Evolutionary conservation across 208 protist genomes (phyloP).

Genomic region (Crithidia thermophila): DNA sequence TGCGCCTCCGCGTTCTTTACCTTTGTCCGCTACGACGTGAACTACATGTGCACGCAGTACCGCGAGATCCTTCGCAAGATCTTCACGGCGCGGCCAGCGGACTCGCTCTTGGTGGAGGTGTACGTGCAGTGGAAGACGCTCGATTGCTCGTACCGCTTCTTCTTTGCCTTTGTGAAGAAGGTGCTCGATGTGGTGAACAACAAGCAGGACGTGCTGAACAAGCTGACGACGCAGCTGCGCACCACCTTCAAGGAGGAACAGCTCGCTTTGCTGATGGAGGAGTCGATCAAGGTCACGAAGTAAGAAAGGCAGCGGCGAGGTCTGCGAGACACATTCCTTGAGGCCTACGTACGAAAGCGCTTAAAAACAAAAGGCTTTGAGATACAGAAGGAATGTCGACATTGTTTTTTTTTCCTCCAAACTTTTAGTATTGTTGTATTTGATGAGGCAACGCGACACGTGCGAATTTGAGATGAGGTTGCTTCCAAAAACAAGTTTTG

Average conservation of each 20-base stretch:
- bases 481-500: too few species aligned
- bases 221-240: slow-evolving; percentile 44
- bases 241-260: slow-evolving; percentile 39
- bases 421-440: too few species aligned
- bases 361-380: background rate
- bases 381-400: too few species aligned
- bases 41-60: slow-evolving; percentile 55
- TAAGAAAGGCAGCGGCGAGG: background rate
- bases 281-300: slow-evolving; percentile 38
- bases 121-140: slow-evolving; percentile 73
- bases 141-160: slow-evolving; percentile 48
- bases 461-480: too few species aligned
- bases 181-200: slow-evolving; percentile 36
- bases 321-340: background rate
- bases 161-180: slow-evolving; percentile 56
- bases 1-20: slow-evolving; percentile 75
- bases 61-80: slow-evolving; percentile 75
- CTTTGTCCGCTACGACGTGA: slow-evolving; percentile 82
- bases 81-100: slow-evolving; percentile 36
- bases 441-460: too few species aligned
- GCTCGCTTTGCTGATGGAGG: slow-evolving; percentile 37
- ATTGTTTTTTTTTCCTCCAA: too few species aligned
- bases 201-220: slow-evolving; percentile 46
- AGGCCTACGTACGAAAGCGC: background rate
- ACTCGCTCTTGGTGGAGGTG: slow-evolving; percentile 68